Conservation (phyloP, 768 basidiomycete genomes). For the Tulasnella sp. region DNA sequence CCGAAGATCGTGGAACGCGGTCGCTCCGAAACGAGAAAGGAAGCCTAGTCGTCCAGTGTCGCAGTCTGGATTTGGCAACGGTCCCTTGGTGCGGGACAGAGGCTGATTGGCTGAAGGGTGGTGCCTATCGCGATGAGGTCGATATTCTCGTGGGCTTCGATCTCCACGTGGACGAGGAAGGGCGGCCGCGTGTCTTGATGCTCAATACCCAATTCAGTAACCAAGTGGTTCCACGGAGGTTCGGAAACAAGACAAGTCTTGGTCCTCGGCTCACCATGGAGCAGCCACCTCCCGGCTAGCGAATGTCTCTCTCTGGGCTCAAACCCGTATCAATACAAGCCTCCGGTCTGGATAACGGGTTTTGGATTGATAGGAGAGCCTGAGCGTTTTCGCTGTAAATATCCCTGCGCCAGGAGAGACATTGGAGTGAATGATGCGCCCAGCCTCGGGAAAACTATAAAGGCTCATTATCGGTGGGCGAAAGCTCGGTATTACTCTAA, state of each 20-base stretch:
- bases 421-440: background rate
- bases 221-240: background rate
- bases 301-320: background rate
- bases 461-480: background rate
- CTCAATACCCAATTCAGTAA: background rate
- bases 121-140: background rate
- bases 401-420: background rate
- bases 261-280: background rate
- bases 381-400: background rate
- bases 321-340: background rate
- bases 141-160: background rate
- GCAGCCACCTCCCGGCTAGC: background rate
- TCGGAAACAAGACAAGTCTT: background rate
- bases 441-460: background rate
- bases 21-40: background rate
- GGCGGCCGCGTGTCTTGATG: background rate
- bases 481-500: background rate
- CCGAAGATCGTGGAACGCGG: background rate
- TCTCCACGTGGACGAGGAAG: background rate
- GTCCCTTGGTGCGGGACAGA: background rate
- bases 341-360: background rate
- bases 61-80: background rate
- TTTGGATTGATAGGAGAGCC: background rate
- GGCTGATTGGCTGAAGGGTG: background rate
- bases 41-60: background rate